Conservation (phyloP, 192 early-diverging fungal species). For the Powellomyces hirtus region DNA sequence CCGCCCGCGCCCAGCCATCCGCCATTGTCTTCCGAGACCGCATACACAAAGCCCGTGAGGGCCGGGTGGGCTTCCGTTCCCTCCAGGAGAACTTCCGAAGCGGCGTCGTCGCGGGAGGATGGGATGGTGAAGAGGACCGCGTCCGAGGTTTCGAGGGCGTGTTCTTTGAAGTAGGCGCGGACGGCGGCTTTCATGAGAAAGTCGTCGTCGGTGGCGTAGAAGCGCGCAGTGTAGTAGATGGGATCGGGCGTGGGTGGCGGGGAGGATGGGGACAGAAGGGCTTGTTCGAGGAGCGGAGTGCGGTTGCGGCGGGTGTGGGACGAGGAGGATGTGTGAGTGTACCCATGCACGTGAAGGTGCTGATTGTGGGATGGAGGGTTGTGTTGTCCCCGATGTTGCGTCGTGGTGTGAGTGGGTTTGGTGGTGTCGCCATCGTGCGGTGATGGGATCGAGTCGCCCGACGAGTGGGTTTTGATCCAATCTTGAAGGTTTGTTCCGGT, state of each 20-base stretch:
- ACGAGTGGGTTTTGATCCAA: constrained; percentile 9
- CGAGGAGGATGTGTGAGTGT: background rate
- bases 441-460: background rate
- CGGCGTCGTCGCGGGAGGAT: background rate
- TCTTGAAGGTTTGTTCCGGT: background rate
- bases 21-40: constrained; percentile 29
- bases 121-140: constrained; percentile 64
- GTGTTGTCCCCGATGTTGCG: background rate
- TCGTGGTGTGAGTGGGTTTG: background rate
- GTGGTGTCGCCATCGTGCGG: background rate
- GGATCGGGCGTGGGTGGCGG: constrained; percentile 2
- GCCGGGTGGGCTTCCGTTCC: constrained; percentile 40
- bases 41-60: constrained; percentile 36
- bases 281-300: constrained; percentile 1
- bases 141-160: constrained; percentile 64
- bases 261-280: constrained; percentile 1
- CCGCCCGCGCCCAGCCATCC: constrained; percentile 17
- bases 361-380: background rate
- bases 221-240: constrained; percentile 24
- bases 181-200: constrained; percentile 62
- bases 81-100: constrained; percentile 7
- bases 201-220: constrained; percentile 68
- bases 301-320: background rate
- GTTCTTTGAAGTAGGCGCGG: constrained; percentile 58
- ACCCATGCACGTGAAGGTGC: background rate